These are phyloP conservation scores for Fusarium anthophilum DNA, from an alignment of 2,329 filamentous ascomycete species.

Conservation along the genomic window DNA sequence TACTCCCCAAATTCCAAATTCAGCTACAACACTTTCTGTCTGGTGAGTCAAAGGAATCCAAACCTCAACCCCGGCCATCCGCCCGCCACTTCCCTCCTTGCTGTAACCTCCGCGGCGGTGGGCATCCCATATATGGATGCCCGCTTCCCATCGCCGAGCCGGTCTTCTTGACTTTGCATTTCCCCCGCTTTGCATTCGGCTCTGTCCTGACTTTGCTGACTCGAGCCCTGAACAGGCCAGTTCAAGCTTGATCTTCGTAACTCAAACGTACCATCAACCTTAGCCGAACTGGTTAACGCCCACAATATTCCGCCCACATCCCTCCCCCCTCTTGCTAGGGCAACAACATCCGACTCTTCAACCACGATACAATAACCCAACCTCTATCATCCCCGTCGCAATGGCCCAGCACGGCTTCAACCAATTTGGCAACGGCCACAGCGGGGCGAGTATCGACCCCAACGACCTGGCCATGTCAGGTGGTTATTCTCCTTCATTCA, in stretches of 20 bases:
- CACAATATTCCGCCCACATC: slow-evolving; percentile 40
- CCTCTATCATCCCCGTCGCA: slow-evolving; percentile 26
- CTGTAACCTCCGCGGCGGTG: slow-evolving; percentile 27
- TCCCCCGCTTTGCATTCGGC: slow-evolving; percentile 26
- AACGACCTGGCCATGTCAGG: slow-evolving; percentile 80
- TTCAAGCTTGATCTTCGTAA: slow-evolving; percentile 24
- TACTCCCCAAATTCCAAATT: neutral
- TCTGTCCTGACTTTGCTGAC: slow-evolving; percentile 31
- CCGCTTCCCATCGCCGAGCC: slow-evolving; percentile 33
- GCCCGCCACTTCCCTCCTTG: slow-evolving; percentile 30
- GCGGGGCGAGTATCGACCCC: slow-evolving; percentile 76
- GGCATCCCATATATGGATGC: slow-evolving; percentile 37
- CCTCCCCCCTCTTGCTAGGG: slow-evolving; percentile 32
- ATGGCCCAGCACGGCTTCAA: slow-evolving; percentile 68
- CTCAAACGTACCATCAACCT: slow-evolving; percentile 25
- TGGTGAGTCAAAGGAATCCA: slow-evolving; percentile 38
- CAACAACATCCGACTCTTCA: slow-evolving; percentile 32
- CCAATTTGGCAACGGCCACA: slow-evolving; percentile 64
- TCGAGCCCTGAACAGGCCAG: slow-evolving; percentile 27
- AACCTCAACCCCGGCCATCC: slow-evolving; percentile 21
- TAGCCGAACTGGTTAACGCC: slow-evolving; percentile 36
- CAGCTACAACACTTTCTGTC: slow-evolving; percentile 16
- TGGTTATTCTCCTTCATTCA: slow-evolving; percentile 69
- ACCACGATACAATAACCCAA: slow-evolving; percentile 10
- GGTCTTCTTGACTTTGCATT: slow-evolving; percentile 20